Percentiles rank a stretch among this genome's conserved stretches.
phyloP scores from a whole-genome alignment of 768 basidiomycete species.

The Collybia mongolica region DNA sequence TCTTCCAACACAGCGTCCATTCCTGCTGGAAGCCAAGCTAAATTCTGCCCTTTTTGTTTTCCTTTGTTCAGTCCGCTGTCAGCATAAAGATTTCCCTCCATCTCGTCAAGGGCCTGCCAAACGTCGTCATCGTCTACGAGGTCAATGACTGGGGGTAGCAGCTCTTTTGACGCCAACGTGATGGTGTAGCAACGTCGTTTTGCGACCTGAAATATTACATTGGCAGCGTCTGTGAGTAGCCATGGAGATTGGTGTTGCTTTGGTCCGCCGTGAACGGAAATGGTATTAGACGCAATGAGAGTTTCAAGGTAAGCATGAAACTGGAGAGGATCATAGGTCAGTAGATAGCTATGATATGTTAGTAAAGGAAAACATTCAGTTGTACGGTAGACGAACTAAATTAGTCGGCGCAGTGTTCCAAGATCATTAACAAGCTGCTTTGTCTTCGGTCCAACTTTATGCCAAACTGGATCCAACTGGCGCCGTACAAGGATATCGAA shows the following conservation, averaged over 20 bases:
- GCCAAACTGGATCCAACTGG: conserved; percentile 94
- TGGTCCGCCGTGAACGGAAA: conserved; percentile 44
- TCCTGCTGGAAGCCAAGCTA: conserved; percentile 69
- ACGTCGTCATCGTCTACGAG: conserved; percentile 66
- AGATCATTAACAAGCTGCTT: conserved; percentile 91
- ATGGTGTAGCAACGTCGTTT: conserved; percentile 79
- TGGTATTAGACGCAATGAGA: conserved; percentile 60
- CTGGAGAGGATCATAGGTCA: conserved; percentile 87
- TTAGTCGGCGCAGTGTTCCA: conserved; percentile 76
- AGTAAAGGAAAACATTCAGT: neutral
- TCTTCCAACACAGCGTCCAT: conserved; percentile 91
- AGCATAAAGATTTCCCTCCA: conserved; percentile 30
- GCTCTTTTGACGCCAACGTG: conserved; percentile 21
- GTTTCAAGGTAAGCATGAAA: conserved; percentile 93
- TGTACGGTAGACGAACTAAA: conserved; percentile 53
- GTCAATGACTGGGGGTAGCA: conserved; percentile 31
- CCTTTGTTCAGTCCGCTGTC: conserved; percentile 4
- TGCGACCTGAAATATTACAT: conserved; percentile 79
- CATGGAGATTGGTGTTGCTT: conserved; percentile 78
- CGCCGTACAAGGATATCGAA: conserved; percentile 88
- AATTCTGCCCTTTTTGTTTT: conserved; percentile 27
- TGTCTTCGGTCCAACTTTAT: conserved; percentile 90
- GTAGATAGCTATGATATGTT: conserved; percentile 59
- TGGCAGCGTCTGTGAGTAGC: conserved; percentile 92
- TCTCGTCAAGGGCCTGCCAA: conserved; percentile 71